Evolutionary conservation across 2,329 filamentous ascomycete genomes (phyloP).

Genomic region (Trichoderma sp.): DNA sequence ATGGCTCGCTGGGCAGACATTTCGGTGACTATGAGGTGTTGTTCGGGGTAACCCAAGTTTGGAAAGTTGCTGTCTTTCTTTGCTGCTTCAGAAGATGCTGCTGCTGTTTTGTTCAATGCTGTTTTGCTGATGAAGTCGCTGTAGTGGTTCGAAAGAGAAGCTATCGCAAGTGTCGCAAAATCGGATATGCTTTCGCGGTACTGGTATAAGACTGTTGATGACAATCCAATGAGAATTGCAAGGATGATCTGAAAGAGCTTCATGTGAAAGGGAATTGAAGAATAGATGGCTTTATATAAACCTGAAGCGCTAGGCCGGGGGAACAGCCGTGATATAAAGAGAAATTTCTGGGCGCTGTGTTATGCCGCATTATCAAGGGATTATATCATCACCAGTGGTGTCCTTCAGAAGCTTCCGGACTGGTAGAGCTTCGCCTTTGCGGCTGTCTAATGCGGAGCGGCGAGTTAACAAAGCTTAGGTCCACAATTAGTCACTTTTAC

Average conservation of each 20-base stretch:
- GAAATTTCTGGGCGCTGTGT: slow-evolving; percentile 9
- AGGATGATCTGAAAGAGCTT: slow-evolving; percentile 31
- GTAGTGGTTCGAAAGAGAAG: not conserved
- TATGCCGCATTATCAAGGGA: slow-evolving; percentile 9
- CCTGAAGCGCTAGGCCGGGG: not conserved
- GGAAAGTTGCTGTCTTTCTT: not conserved
- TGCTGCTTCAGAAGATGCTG: not conserved
- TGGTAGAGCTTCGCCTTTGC: not conserved
- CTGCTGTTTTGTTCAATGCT: not conserved
- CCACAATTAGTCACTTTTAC: slow-evolving; percentile 31
- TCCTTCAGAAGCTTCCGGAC: not conserved
- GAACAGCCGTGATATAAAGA: not conserved
- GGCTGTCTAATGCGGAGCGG: not conserved
- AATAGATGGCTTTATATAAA: not conserved
- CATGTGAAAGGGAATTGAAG: slow-evolving; percentile 26
- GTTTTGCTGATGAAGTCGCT: not conserved
- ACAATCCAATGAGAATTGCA: slow-evolving; percentile 31
- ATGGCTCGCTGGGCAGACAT: slow-evolving; percentile 74
- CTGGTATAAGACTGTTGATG: slow-evolving; percentile 30
- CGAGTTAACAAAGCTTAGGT: not conserved
- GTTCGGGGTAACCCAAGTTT: slow-evolving; percentile 4
- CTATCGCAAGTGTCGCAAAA: not conserved
- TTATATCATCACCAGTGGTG: not conserved
- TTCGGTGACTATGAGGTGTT: slow-evolving; percentile 36
- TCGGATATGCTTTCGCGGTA: slow-evolving; percentile 15